These are phyloP conservation scores for Pachyrhizus erosus DNA, from an alignment of 306 rosid genomes.

Conservation along the genomic window DNA sequence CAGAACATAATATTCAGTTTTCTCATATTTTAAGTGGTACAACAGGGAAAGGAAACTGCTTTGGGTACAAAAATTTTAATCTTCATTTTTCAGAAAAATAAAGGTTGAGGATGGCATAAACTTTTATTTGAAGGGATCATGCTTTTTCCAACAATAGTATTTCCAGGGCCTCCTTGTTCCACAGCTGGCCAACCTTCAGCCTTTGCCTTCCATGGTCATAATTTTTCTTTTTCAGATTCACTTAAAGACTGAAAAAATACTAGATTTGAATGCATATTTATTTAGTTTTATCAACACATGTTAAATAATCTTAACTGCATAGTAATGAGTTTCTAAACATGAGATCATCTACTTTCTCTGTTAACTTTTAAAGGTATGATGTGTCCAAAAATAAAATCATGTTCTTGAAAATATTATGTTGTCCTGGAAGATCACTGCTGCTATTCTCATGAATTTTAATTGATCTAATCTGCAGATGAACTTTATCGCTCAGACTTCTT, in stretches of 20 bases:
- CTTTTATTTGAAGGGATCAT: background rate
- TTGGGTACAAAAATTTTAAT: background rate
- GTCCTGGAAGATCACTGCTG: constrained; percentile 13
- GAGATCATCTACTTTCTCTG: constrained; percentile 19
- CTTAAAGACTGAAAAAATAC: background rate
- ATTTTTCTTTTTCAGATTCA: background rate
- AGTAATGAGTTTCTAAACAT: constrained; percentile 11
- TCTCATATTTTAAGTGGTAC: too few species aligned
- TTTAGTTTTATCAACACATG: constrained; percentile 18
- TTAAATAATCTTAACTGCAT: background rate
- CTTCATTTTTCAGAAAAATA: background rate
- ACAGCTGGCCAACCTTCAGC: background rate
- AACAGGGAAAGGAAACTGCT: background rate
- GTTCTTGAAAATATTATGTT: background rate
- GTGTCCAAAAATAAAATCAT: background rate
- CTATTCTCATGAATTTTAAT: constrained; percentile 34
- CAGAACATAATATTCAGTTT: too few species aligned
- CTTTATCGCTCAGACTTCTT: constrained; percentile 96
- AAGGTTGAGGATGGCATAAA: background rate
- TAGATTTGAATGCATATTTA: constrained; percentile 20
- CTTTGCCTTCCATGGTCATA: background rate
- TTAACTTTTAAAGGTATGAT: constrained; percentile 28
- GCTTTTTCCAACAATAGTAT: background rate
- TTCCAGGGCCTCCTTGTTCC: background rate
- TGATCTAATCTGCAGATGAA: constrained; percentile 66